phyloP scores from a whole-genome alignment of 2,329 filamentous ascomycete species.

The Chalara sp. region DNA sequence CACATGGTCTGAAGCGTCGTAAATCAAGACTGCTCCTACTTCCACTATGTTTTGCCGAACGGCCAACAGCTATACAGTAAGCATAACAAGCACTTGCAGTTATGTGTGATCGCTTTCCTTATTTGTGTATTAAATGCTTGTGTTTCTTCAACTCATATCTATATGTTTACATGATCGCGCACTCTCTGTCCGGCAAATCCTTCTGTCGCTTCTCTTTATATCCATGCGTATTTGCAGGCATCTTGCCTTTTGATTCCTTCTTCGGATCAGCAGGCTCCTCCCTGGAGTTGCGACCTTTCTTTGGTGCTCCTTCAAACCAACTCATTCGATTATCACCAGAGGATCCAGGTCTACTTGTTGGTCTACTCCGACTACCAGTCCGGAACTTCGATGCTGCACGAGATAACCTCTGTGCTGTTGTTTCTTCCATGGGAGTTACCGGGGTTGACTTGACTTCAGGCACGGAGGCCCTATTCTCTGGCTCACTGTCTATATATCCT shows the following conservation, averaged over 20 bases:
- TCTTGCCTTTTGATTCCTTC: slow-evolving; percentile 13
- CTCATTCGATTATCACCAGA: slow-evolving; percentile 52
- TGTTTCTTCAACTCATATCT: no score
- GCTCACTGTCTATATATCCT: slow-evolving; percentile 39
- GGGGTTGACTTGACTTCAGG: slow-evolving; percentile 29
- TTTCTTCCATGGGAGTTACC: slow-evolving; percentile 45
- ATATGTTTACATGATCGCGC: slow-evolving; percentile 36
- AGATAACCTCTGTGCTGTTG: slow-evolving; percentile 46
- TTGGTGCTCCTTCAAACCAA: slow-evolving; percentile 9
- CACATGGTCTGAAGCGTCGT: no score
- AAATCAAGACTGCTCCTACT: no score
- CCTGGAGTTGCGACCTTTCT: slow-evolving; percentile 17
- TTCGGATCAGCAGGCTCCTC: slow-evolving; percentile 21
- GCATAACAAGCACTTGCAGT: no score
- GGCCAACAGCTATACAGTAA: no score
- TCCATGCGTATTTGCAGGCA: slow-evolving; percentile 13
- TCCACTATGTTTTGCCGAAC: no score
- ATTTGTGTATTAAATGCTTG: no score
- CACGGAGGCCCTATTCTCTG: slow-evolving; percentile 28
- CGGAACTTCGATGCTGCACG: slow-evolving; percentile 50
- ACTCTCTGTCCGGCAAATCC: slow-evolving; percentile 39
- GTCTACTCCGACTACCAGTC: slow-evolving; percentile 43
- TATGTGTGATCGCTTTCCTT: no score
- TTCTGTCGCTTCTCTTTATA: slow-evolving; percentile 19
- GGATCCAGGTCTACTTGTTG: slow-evolving; percentile 40